Evolutionary conservation across 2,329 filamentous ascomycete species (phyloP).

Genomic region (Ceratocystiopsis minuta): DNA sequence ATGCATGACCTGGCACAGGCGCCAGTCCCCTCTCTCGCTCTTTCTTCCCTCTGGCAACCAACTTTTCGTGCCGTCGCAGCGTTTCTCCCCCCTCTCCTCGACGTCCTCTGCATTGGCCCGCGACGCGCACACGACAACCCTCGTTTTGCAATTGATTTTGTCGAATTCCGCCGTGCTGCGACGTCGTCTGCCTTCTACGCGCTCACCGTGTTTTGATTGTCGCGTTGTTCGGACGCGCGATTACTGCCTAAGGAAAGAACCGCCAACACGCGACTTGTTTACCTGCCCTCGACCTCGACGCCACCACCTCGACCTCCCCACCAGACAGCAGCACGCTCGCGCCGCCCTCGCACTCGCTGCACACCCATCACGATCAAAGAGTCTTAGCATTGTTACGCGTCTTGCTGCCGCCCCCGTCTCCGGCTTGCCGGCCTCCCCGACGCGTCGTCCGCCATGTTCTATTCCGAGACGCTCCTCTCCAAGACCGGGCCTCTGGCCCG

Average conservation of each 20-base stretch:
- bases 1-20: too few relatives aligned
- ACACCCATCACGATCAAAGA: too few relatives aligned
- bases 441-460: constrained; percentile 53
- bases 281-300: too few relatives aligned
- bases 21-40: background rate
- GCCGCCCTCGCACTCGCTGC: too few relatives aligned
- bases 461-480: constrained; percentile 85
- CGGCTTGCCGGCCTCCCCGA: constrained; percentile 2
- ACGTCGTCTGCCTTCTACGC: too few relatives aligned
- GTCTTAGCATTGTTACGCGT: too few relatives aligned
- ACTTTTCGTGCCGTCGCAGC: constrained; percentile 1
- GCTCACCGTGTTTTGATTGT: too few relatives aligned
- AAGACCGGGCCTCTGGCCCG: constrained; percentile 94
- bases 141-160: background rate
- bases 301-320: too few relatives aligned
- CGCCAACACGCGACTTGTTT: too few relatives aligned
- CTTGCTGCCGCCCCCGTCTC: background rate
- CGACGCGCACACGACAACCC: background rate
- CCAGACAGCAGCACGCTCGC: too few relatives aligned
- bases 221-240: too few relatives aligned
- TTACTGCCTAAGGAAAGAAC: too few relatives aligned
- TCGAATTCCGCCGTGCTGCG: background rate
- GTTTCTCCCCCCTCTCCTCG: background rate
- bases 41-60: background rate
- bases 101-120: background rate